Percentiles rank a stretch among this genome's conserved stretches.
phyloP scores from a whole-genome alignment of 331 rosid species.

The Pyrus hybrid region DNA sequence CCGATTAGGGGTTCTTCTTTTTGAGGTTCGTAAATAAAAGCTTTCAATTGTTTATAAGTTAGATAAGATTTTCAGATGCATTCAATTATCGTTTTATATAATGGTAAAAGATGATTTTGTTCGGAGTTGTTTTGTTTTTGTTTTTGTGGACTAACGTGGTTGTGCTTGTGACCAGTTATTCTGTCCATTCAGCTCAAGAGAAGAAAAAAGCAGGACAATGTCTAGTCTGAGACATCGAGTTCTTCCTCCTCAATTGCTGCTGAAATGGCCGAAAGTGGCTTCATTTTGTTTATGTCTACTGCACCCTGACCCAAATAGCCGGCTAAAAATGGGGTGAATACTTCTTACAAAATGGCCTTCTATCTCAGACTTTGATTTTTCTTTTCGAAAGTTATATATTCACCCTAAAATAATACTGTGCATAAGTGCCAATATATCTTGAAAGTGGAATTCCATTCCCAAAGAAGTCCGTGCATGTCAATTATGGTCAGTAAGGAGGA shows the following conservation, averaged over 20 bases:
- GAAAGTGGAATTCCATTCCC: neutral
- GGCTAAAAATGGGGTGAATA: conserved; percentile 76
- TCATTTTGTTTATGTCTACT: conserved; percentile 91
- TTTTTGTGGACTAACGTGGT: too few relatives aligned
- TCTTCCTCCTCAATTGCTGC: conserved; percentile 90
- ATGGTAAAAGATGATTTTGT: too few relatives aligned
- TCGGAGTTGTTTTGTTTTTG: too few relatives aligned
- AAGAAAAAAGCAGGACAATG: too few relatives aligned
- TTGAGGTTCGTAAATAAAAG: conserved; percentile 52
- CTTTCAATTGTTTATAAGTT: conserved; percentile 11
- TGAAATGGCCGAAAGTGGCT: conserved; percentile 97
- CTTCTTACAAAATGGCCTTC: conserved; percentile 6
- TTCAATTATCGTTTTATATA: neutral
- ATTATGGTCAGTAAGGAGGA: neutral
- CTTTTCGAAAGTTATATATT: neutral
- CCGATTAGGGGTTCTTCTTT: conserved; percentile 87
- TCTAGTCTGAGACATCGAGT: conserved; percentile 66
- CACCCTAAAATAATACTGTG: neutral
- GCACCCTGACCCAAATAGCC: conserved; percentile 83
- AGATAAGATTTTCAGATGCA: neutral
- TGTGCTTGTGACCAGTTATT: too few relatives aligned
- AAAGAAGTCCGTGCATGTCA: neutral
- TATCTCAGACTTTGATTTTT: neutral
- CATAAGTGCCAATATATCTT: neutral
- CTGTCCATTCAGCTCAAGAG: too few relatives aligned